Evolutionary conservation across 306 rosid genomes (phyloP).

Genomic region (Heteromeles arbutifolia): DNA sequence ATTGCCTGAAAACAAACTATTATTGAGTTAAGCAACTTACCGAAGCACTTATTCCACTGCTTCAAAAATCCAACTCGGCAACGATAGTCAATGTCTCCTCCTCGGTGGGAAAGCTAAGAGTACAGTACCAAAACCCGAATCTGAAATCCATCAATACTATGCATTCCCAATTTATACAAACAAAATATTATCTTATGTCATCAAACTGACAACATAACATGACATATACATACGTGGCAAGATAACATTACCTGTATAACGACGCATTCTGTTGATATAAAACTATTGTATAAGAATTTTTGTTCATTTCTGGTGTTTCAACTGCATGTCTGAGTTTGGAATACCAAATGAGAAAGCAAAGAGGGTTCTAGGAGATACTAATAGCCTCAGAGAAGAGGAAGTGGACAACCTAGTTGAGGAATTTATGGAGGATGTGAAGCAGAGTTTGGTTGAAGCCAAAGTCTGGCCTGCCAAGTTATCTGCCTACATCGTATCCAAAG

Average conservation of each 20-base stretch:
- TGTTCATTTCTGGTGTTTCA: not conserved
- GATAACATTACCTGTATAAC: too few relatives aligned
- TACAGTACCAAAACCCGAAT: not conserved
- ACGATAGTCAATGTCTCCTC: conserved; percentile 39
- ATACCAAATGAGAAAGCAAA: not conserved
- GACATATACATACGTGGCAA: too few relatives aligned
- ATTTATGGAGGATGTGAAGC: conserved; percentile 30
- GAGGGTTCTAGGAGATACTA: conserved; percentile 17
- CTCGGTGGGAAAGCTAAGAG: conserved; percentile 25
- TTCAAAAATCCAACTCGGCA: conserved; percentile 40
- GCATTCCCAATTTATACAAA: not conserved
- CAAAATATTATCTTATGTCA: not conserved
- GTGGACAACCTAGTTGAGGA: conserved; percentile 29
- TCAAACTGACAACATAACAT: too few relatives aligned
- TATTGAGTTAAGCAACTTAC: conserved; percentile 30
- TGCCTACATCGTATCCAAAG: conserved; percentile 16
- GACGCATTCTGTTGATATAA: too few relatives aligned
- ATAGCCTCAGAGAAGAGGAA: conserved; percentile 37
- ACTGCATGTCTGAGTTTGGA: not conserved
- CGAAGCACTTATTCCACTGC: conserved; percentile 35
- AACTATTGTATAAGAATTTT: not conserved
- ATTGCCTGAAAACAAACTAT: conserved; percentile 35
- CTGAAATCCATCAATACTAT: not conserved
- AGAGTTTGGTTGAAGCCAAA: conserved; percentile 32
- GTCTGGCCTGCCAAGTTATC: conserved; percentile 30